Conservation (phyloP, 441 rosid species). For the Mallotus japonicus region DNA sequence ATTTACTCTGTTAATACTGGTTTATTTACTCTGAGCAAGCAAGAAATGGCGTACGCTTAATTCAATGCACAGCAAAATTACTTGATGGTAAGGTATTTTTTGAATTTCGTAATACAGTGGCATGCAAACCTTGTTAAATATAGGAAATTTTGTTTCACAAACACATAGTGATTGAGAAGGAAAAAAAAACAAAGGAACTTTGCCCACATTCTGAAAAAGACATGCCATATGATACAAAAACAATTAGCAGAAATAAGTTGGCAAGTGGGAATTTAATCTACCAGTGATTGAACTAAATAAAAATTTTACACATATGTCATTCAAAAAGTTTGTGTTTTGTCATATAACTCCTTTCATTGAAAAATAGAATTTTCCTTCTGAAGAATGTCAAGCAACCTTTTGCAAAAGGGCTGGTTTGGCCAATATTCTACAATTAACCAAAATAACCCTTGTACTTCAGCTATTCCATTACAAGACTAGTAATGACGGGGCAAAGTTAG, state of each 20-base stretch:
- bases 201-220: too few relatives aligned
- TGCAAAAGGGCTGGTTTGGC: not conserved
- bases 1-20: not conserved
- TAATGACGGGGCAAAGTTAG: conserved; percentile 13
- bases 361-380: not conserved
- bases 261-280: too few relatives aligned
- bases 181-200: too few relatives aligned
- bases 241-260: too few relatives aligned
- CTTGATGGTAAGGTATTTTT: too few relatives aligned
- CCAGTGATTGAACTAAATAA: not conserved
- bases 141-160: not conserved
- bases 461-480: not conserved
- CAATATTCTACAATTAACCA: conserved; percentile 1
- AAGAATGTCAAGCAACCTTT: conserved; percentile 3
- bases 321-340: too few relatives aligned
- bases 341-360: not conserved
- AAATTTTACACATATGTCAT: not conserved
- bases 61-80: too few relatives aligned
- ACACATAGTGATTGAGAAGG: too few relatives aligned
- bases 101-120: not conserved
- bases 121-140: not conserved
- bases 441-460: not conserved
- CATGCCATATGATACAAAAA: not conserved
- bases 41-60: too few relatives aligned
- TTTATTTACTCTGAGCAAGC: not conserved